These are phyloP conservation scores for Wickerhamiella pararugosa DNA, from an alignment of 1,139 yeast genomes.

Conservation along the genomic window DNA sequence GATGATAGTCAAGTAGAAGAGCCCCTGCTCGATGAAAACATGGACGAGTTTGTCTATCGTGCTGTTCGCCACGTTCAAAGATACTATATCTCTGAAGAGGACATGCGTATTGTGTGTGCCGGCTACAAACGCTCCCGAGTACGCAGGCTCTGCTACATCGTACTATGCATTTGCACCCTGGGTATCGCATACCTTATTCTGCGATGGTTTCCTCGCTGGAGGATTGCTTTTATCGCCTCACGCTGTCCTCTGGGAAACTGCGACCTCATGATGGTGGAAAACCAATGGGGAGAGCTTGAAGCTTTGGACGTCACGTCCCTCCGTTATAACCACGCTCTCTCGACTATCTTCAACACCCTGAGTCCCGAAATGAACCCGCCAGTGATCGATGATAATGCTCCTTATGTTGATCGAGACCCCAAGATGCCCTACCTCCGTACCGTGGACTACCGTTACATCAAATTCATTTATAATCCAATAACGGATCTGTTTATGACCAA, in stretches of 20 bases:
- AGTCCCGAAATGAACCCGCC: conserved; percentile 4
- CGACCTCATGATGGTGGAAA: conserved; percentile 89
- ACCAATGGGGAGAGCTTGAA: conserved; percentile 76
- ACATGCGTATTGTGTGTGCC: conserved; percentile 82
- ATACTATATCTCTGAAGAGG: conserved; percentile 89
- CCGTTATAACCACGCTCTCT: conserved; percentile 56
- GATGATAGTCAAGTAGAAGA: conserved; percentile 24
- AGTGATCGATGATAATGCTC: conserved; percentile 14
- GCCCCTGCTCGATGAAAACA: conserved; percentile 7
- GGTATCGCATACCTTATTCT: conserved; percentile 62
- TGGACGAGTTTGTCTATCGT: conserved; percentile 10
- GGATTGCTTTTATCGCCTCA: conserved; percentile 53
- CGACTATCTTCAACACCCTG: conserved; percentile 39
- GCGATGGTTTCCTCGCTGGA: conserved; percentile 74
- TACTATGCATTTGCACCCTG: conserved; percentile 41
- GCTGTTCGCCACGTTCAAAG: conserved; percentile 42
- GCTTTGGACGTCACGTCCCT: conserved; percentile 40
- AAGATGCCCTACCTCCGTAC: conserved; percentile 52
- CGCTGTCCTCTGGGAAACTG: conserved; percentile 60
- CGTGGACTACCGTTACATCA: conserved; percentile 71
- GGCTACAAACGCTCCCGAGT: conserved; percentile 51
- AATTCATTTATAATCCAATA: conserved; percentile 66
- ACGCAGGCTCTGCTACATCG: conserved; percentile 35
- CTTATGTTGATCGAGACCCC: conserved; percentile 36
- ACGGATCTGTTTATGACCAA: conserved; percentile 78